Evolutionary conservation across 2,329 filamentous ascomycete species (phyloP), one percentile per base, ranked within the genome.

Genomic region (Nakataea oryzae): DNA sequence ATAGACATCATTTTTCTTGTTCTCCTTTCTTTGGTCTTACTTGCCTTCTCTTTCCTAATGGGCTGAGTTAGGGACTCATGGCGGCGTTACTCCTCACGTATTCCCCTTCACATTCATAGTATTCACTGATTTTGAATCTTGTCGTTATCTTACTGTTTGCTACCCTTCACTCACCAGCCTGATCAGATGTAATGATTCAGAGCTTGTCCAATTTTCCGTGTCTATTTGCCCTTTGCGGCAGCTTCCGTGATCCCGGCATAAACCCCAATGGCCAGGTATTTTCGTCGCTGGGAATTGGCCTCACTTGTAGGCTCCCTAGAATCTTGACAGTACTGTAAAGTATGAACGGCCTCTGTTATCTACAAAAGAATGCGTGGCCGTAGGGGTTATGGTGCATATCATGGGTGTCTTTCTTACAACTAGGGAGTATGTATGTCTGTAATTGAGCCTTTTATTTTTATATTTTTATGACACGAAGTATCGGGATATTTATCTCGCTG

Each of bases 1-100:
- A 59, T 58, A 55, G 41, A 58, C 14, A 12, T 55, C 50, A 28
- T 54, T 54, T 56, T 54, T 54, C 50, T 62, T 34, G 57, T 59
- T 59, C 54, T 24, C 24, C 41, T 28, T 32, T 58, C 24, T 21
- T 57, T 50, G 17, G 13, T 60, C 41, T 12, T 50, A 21, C n/a
- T 50, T 50, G 8, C 30, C 21, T 21, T 41, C 14, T 13, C 21
- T 41, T 5, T 50, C n/a, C 21, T 50, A n/a, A 50, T 50, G 41
- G 41, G 41, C 6, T 50, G 41, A 21, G 17, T 50, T 50, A n/a
- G n/a, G 41, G 41, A 50, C 41, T 50, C 41, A 50, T 9, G 41
- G 41, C 4, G 41, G 41, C 41, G 41, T 50, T 50, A 50, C 41
- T 50, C 21, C 7, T 50, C 41, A 50, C 21, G 13, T 50, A n/a